A percentile compares a stretch with the other conserved stretches of the same genome.
Evolutionary conservation across 768 basidiomycete genomes (phyloP).

Genomic region (Nidularia pulvinata): DNA sequence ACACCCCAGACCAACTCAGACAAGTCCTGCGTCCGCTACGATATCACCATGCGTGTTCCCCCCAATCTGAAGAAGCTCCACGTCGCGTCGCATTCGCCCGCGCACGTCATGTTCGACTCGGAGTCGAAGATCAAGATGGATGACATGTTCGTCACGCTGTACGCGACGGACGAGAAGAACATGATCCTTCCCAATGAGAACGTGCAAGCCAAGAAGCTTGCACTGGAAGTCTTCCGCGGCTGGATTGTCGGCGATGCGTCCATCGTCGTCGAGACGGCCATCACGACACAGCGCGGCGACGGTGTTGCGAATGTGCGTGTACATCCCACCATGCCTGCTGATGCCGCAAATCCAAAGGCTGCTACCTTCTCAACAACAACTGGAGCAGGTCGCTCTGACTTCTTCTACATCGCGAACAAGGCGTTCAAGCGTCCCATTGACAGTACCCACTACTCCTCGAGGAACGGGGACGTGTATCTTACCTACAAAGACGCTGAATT

Average conservation of each 20-base stretch:
- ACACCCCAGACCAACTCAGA: slow-evolving; percentile 25
- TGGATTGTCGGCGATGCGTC: slow-evolving; percentile 62
- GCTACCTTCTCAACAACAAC: slow-evolving; percentile 44
- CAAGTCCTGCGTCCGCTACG: slow-evolving; percentile 51
- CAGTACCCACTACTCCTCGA: slow-evolving; percentile 43
- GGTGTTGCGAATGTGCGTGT: slow-evolving; percentile 48
- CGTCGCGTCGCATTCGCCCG: slow-evolving; percentile 35
- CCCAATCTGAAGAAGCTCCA: slow-evolving; percentile 46
- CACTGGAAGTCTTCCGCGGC: slow-evolving; percentile 48
- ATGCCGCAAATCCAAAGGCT: slow-evolving; percentile 25
- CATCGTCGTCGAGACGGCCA: slow-evolving; percentile 34
- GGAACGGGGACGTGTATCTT: slow-evolving; percentile 54
- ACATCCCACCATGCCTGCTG: slow-evolving; percentile 32
- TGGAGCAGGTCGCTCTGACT: slow-evolving; percentile 52
- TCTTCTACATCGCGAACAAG: slow-evolving; percentile 40
- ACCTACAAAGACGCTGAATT: slow-evolving; percentile 52
- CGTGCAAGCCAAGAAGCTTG: slow-evolving; percentile 34
- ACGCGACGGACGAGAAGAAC: slow-evolving; percentile 28
- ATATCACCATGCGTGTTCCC: slow-evolving; percentile 51
- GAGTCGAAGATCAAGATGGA: slow-evolving; percentile 40
- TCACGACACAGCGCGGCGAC: slow-evolving; percentile 50
- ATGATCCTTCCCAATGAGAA: slow-evolving; percentile 44
- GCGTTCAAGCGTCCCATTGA: slow-evolving; percentile 44
- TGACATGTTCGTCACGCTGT: slow-evolving; percentile 43
- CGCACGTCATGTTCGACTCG: slow-evolving; percentile 50